Conservation (phyloP, 768 basidiomycete species). For the Tephrocybe sp. region DNA sequence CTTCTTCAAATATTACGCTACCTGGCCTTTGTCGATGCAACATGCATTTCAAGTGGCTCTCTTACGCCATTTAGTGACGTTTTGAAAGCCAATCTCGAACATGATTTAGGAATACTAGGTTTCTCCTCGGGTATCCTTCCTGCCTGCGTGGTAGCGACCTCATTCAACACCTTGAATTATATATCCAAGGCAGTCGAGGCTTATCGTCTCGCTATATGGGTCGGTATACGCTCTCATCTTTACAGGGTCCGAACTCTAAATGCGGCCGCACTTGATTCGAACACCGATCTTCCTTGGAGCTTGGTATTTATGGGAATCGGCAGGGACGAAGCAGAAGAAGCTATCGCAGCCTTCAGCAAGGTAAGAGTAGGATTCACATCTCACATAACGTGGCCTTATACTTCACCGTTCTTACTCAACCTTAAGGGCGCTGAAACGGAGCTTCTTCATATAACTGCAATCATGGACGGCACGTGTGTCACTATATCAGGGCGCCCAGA, state of each 20-base stretch:
- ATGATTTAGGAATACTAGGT: conserved; percentile 40
- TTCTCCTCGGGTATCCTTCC: conserved; percentile 59
- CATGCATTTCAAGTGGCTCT: conserved; percentile 14
- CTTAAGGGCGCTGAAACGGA: conserved; percentile 12
- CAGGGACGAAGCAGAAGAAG: conserved; percentile 26
- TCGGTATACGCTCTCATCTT: conserved; percentile 41
- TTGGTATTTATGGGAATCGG: conserved; percentile 25
- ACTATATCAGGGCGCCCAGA: conserved; percentile 62
- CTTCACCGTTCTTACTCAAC: conserved; percentile 7
- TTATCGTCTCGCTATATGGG: conserved; percentile 52
- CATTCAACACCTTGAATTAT: conserved; percentile 36
- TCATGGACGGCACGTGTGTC: conserved; percentile 43
- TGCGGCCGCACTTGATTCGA: conserved; percentile 24
- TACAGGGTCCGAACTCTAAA: conserved; percentile 23
- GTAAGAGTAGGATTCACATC: conserved; percentile 10
- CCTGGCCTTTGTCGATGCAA: conserved; percentile 34
- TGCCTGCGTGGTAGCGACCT: conserved; percentile 49
- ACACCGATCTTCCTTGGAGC: conserved; percentile 22
- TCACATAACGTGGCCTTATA: conserved; percentile 7
- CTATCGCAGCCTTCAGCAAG: conserved; percentile 18
- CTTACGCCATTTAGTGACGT: conserved; percentile 26
- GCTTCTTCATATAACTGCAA: conserved; percentile 47
- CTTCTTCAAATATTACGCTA: conserved; percentile 53
- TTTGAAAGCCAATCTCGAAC: conserved; percentile 33
- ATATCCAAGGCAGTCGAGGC: conserved; percentile 43